phyloP scores from a whole-genome alignment of 371 early-diverging fungal species.

The Saksenaea vasiformis region DNA sequence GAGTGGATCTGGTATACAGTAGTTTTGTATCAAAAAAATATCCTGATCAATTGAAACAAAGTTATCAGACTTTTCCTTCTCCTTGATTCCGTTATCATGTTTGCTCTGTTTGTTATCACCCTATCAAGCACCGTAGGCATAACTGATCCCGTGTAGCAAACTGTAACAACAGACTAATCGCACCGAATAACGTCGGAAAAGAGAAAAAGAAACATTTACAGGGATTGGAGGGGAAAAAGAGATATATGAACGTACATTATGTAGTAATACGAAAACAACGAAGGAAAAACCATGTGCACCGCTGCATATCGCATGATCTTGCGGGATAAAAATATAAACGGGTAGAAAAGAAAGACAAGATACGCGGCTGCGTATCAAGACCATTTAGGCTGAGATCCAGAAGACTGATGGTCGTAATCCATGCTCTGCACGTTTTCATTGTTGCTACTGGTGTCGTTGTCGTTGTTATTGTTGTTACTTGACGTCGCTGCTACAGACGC shows the following conservation, averaged over 20 bases:
- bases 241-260: slow-evolving; percentile 3
- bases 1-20: too few relatives aligned
- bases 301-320: background rate
- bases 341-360: background rate
- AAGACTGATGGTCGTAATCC: slow-evolving; percentile 1
- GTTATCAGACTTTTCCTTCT: background rate
- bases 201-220: slow-evolving; percentile 1
- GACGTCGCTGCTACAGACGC: background rate
- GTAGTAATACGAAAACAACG: background rate
- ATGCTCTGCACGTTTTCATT: slow-evolving; percentile 1
- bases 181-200: background rate
- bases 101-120: background rate
- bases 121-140: background rate
- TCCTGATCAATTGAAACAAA: background rate
- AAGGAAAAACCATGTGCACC: background rate
- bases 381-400: background rate
- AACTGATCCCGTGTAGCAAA: background rate
- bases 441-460: background rate
- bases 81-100: background rate
- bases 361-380: background rate
- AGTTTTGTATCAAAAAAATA: too few relatives aligned
- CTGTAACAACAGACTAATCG: background rate
- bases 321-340: background rate
- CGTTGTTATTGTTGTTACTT: background rate
- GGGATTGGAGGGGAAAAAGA: background rate